phyloP scores from a whole-genome alignment of 495 filamentous ascomycete genomes.

The Aspergillus affinis region DNA sequence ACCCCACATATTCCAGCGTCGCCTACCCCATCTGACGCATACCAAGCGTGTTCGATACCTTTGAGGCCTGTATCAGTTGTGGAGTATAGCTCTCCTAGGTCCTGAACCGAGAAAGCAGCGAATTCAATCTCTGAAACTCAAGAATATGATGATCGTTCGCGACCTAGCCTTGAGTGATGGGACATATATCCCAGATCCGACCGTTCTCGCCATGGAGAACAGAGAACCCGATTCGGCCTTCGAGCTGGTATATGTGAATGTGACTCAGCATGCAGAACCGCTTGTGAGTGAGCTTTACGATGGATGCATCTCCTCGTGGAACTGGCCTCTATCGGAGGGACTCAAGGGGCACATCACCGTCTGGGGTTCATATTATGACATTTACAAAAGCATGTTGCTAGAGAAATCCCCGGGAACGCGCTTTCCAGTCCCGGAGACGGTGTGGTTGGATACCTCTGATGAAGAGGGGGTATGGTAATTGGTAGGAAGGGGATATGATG shows the following conservation, averaged over 20 bases:
- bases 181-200: not conserved
- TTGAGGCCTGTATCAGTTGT: not conserved
- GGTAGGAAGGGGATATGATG: too few species aligned
- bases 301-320: not conserved
- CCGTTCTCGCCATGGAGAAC: not conserved
- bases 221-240: not conserved
- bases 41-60: not conserved
- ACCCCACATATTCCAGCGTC: not conserved
- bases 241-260: not conserved
- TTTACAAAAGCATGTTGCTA: not conserved
- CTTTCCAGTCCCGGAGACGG: not conserved
- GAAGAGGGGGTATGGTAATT: not conserved
- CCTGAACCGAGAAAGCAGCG: not conserved
- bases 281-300: not conserved
- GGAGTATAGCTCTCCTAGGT: not conserved
- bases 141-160: not conserved
- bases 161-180: not conserved
- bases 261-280: not conserved
- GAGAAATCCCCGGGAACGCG: too few species aligned
- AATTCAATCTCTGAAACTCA: not conserved
- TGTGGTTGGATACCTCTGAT: not conserved
- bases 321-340: not conserved
- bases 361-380: not conserved
- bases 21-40: not conserved
- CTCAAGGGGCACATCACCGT: not conserved